Base-by-base conservation (phyloP, 83 land plant genomes). In the Diphasiastrum complanatum region DNA sequence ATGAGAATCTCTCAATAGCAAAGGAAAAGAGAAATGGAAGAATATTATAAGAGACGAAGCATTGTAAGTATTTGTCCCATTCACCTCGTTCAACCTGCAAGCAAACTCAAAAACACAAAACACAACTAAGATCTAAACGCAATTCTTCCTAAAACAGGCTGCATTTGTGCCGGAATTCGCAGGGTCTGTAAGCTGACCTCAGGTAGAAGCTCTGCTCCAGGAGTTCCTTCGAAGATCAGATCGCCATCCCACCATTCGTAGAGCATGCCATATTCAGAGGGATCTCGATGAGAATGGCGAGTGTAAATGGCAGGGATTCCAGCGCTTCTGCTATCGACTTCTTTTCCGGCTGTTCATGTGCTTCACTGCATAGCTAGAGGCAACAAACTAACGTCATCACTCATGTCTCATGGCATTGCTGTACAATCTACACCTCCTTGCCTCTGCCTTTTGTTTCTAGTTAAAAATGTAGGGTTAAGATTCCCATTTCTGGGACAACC, bases 231-330 rank as follows among this genome's bases (percentile, higher is more conserved):
- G 40, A 63, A 25, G 57, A 83, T 68, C 37, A 79, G 63, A 38
- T 8, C 14, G 35, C 58, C 75, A 41, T 46, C 19, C 87, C 87
- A 83, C 84, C 84, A 81, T 72, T 83, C 87, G 8, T 62, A 79
- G 14, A 81, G 79, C 81, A 81, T 83, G 43, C 71, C 78, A 75
- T 77, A 43, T 48, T 83, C 87, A 27, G 70, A 49, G 25, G 80
- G 73, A 50, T 79, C 70, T 40, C 43, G 68, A 63, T 83, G 86
- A 63, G 64, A 37, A 72, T 83, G 86, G 54, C 87, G 81, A 36
- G 87, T 83, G 76, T 65, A 80, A 64, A 83, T 38, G 30, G 80
- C 65, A 2, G 84, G 84, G 33, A 83, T 64, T 14, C 71, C 71
- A 33, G 79, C 73, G 33, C 55, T 37, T 30, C 84, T 78, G 71